Conservation (phyloP, 176 grass and related monocot species). For the Musa beccarii region DNA sequence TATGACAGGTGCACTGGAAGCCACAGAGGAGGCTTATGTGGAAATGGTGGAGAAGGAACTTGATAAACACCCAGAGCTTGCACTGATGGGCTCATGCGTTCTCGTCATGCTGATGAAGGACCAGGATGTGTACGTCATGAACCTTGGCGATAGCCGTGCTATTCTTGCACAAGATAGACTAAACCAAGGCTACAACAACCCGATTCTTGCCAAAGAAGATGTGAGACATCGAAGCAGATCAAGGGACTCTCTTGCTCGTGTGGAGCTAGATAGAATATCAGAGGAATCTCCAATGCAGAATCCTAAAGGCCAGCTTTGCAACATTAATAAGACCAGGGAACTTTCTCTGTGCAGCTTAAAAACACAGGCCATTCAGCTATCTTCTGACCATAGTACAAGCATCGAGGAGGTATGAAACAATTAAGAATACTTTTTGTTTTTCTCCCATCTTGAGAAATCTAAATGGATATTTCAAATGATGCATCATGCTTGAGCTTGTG, state of each 20-base stretch:
- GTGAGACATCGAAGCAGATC: slow-evolving; percentile 42
- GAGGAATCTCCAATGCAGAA: slow-evolving; percentile 88
- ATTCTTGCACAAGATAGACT: slow-evolving; percentile 48
- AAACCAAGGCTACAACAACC: slow-evolving; percentile 36
- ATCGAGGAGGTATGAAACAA: slow-evolving; percentile 61
- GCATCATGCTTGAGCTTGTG: neutral
- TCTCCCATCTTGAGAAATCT: neutral
- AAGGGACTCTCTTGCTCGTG: slow-evolving; percentile 65
- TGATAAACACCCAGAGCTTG: slow-evolving; percentile 69
- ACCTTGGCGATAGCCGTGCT: slow-evolving; percentile 85
- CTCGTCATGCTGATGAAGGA: slow-evolving; percentile 75
- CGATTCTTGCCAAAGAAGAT: slow-evolving; percentile 45
- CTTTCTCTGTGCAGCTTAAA: slow-evolving; percentile 67
- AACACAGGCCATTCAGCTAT: slow-evolving; percentile 63
- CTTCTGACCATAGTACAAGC: slow-evolving; percentile 80
- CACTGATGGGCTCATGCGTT: slow-evolving; percentile 76
- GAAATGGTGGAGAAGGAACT: slow-evolving; percentile 74
- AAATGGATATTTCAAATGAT: neutral
- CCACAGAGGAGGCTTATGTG: slow-evolving; percentile 49
- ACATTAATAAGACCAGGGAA: slow-evolving; percentile 56
- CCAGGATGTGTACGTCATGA: slow-evolving; percentile 91
- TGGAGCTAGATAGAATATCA: slow-evolving; percentile 81
- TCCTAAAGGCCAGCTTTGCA: slow-evolving; percentile 43
- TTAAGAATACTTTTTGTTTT: neutral
- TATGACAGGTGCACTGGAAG: slow-evolving; percentile 45